Base-by-base conservation (phyloP, 2,329 filamentous ascomycete genomes). In the Rosellinia necatrix region DNA sequence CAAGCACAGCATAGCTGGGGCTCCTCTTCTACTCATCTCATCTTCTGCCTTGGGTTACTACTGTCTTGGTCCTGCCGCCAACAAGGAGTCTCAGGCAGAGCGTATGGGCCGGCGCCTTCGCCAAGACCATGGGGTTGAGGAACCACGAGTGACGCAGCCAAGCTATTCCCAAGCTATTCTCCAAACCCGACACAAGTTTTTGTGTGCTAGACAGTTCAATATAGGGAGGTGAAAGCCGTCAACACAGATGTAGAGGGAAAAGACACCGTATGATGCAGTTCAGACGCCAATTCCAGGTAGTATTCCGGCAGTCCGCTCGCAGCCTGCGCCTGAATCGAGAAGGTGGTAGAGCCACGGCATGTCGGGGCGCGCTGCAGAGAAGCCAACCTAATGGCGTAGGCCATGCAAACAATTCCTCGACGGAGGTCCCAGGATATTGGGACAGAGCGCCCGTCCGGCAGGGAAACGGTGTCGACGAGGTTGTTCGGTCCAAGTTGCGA, bases 281-380 rank as follows among this genome's bases (percentile, higher is more conserved):
- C 49, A 50, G 46, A 50, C 59, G 25, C 48, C 38, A 55, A 49
- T 54, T 55, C 58, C 35, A 46, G 50, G 57, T 66, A 59, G 59
- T 32, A 65, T 66, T 64, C 65, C 65, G 60, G 27, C 58, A 58
- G 51, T 58, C 62, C 64, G 62, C 58, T 50, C 46, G 62, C 60
- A 61, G 59, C 59, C 51, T 55, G 35, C 47, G 43, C 56, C 62
- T 61, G 48, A 54, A 68, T 67, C 53, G 29, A 68, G 64, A 67
- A 67, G 63, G 66, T 66, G 64, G 37, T 49, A 58, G 50, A 53
- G 29, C 35, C 43, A 40, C 25, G 41, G 25, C 42, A 52, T 44
- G 48, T 22, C 40, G 43, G 32, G 52, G 46, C 52, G 46, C 52
- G 37, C 52, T 56, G 53, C 41, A 44, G 47, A 43, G 29, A n/a